These are phyloP conservation scores for Berberis thunbergii DNA, from an alignment of 164 flowering plant species.

Conservation along the genomic window DNA sequence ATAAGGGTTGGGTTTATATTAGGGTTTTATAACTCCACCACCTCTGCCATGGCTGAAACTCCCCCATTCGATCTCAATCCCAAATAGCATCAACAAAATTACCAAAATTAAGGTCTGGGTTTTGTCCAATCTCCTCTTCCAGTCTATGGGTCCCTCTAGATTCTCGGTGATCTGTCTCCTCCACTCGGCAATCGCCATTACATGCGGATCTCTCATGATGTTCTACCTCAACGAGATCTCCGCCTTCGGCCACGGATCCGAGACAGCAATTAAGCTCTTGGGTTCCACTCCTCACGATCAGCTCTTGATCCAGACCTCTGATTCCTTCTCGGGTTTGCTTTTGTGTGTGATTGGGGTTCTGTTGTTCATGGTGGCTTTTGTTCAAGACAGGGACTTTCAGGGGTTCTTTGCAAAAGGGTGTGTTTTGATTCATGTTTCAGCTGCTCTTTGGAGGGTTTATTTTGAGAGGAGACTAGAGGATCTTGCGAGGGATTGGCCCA, in stretches of 20 bases:
- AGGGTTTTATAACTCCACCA: background rate
- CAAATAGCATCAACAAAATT: background rate
- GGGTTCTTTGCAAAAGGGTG: slow-evolving; percentile 66
- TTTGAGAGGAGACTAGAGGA: slow-evolving; percentile 59
- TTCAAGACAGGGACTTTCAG: slow-evolving; percentile 59
- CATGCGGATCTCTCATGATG: slow-evolving; percentile 59
- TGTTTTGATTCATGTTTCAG: slow-evolving; percentile 45
- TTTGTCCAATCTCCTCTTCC: background rate
- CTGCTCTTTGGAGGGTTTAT: slow-evolving; percentile 61
- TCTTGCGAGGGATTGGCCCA: slow-evolving; percentile 56
- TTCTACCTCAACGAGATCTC: slow-evolving; percentile 43
- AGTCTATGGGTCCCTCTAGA: slow-evolving; percentile 37
- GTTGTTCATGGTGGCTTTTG: slow-evolving; percentile 65
- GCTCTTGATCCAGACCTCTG: slow-evolving; percentile 51
- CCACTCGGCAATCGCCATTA: slow-evolving; percentile 44
- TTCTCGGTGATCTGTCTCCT: slow-evolving; percentile 48
- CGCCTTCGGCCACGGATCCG: slow-evolving; percentile 46
- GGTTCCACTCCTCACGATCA: slow-evolving; percentile 82
- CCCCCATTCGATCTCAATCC: background rate
- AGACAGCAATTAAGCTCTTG: slow-evolving; percentile 46
- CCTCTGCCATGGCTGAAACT: background rate
- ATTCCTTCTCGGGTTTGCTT: slow-evolving; percentile 67
- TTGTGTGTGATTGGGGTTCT: slow-evolving; percentile 50
- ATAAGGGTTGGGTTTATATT: background rate
- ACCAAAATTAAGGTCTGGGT: background rate